phyloP scores from a whole-genome alignment of 163 green algal genomes.

The Coccomyxa subellipsoidea region DNA sequence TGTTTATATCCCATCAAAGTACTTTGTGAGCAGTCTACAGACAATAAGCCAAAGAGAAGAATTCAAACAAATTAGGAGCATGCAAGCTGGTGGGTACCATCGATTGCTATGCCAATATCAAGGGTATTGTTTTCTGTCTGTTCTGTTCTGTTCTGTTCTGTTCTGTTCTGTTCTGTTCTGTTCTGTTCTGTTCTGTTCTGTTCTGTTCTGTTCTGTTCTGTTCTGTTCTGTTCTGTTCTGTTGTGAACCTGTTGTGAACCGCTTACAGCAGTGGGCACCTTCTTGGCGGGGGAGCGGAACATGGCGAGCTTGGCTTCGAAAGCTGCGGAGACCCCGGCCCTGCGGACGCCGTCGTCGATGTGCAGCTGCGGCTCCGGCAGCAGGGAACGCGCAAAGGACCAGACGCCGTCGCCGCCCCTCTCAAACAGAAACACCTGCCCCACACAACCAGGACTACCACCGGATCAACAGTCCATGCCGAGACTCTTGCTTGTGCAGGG shows the following conservation, averaged over 20 bases:
- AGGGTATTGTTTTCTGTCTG: no score
- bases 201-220: no score
- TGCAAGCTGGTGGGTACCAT: no score
- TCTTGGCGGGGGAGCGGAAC: not conserved
- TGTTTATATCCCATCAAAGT: not conserved
- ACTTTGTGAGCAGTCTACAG: not conserved
- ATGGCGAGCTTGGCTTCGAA: conserved; percentile 4
- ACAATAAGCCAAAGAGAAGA: not conserved
- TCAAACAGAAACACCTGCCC: conserved; percentile 13
- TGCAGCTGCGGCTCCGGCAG: not conserved
- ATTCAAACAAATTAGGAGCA: not conserved
- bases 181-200: no score
- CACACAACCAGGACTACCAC: not conserved
- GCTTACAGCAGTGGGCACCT: no score
- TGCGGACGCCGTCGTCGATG: not conserved
- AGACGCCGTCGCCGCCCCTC: not conserved
- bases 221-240: no score
- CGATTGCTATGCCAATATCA: no score
- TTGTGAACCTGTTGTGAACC: no score
- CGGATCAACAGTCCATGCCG: not conserved
- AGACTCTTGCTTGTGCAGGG: not conserved
- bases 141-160: no score
- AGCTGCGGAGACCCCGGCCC: not conserved
- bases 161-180: no score
- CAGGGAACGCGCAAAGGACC: not conserved